Percentiles rank a stretch among this genome's conserved stretches.
Evolutionary conservation across 805 yeast genomes (phyloP).

Genomic region (Pichia californica): DNA sequence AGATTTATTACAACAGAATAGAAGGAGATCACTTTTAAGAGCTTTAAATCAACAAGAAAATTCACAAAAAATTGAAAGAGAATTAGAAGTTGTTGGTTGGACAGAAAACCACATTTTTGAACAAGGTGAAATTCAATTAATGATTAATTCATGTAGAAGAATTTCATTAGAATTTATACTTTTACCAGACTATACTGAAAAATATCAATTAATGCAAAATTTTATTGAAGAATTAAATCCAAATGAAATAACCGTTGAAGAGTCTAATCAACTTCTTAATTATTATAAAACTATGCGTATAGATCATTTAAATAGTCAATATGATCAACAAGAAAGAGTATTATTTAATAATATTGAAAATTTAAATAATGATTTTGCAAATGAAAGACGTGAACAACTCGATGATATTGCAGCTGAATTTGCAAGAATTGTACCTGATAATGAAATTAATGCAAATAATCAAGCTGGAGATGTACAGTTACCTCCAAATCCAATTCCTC

Average conservation of each 20-base stretch:
- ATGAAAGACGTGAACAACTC: no score
- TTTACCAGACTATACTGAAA: neutral
- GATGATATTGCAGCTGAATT: no score
- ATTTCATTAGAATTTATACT: neutral
- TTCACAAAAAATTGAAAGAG: neutral
- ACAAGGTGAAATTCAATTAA: neutral
- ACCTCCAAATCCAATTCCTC: neutral
- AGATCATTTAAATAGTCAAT: neutral
- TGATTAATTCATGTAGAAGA: neutral
- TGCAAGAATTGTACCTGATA: no score
- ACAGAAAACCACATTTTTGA: neutral
- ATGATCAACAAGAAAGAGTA: neutral
- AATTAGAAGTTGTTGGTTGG: neutral
- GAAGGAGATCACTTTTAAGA: slow-evolving; percentile 19
- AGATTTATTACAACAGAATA: slow-evolving; percentile 1
- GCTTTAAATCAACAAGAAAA: neutral
- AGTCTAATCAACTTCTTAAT: neutral
- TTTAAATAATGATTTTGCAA: slow-evolving; percentile 10
- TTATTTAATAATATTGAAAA: neutral
- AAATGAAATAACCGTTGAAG: neutral
- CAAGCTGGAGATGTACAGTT: no score
- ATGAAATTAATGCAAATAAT: no score
- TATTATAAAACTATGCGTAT: neutral
- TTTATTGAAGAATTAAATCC: neutral
- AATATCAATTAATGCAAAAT: neutral